These are phyloP conservation scores for Mycena amicta DNA, from an alignment of 768 basidiomycete genomes.

Conservation along the genomic window DNA sequence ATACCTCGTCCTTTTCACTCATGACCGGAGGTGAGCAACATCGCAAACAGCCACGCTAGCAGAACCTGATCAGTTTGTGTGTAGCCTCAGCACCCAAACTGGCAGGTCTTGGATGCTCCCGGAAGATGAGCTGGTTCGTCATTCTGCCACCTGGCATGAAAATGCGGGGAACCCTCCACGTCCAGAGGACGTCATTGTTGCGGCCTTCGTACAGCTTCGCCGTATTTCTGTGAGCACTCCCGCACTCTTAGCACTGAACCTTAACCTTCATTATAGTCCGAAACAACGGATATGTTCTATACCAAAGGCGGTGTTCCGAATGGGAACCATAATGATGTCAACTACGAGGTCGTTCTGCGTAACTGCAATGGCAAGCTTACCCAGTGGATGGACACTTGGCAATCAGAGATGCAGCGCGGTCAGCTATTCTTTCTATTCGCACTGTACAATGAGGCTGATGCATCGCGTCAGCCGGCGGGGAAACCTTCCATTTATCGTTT, in stretches of 20 bases:
- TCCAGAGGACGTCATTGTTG: slow-evolving; percentile 80
- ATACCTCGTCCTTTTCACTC: slow-evolving; percentile 83
- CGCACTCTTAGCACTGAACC: slow-evolving; percentile 4
- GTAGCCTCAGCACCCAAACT: slow-evolving; percentile 80
- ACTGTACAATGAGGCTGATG: slow-evolving; percentile 4
- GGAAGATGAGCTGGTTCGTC: slow-evolving; percentile 78
- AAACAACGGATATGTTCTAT: slow-evolving; percentile 76
- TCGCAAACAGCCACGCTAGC: background rate
- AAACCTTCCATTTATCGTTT: slow-evolving; percentile 76
- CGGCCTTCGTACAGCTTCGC: slow-evolving; percentile 76
- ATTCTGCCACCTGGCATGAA: slow-evolving; percentile 73
- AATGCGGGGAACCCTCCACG: slow-evolving; percentile 54
- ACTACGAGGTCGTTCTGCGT: slow-evolving; percentile 71
- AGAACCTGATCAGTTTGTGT: background rate
- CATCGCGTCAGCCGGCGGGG: slow-evolving; percentile 58
- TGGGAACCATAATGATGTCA: slow-evolving; percentile 60
- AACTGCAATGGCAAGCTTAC: slow-evolving; percentile 74
- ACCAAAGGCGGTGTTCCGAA: slow-evolving; percentile 46
- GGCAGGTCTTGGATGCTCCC: slow-evolving; percentile 88
- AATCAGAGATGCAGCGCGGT: slow-evolving; percentile 74
- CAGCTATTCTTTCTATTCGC: slow-evolving; percentile 14
- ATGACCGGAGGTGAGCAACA: slow-evolving; percentile 55
- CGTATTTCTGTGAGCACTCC: slow-evolving; percentile 67
- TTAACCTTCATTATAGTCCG: slow-evolving; percentile 49
- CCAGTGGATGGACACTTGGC: slow-evolving; percentile 74